These are phyloP conservation scores for Teunomyces barrocoloradensis DNA, from an alignment of 805 yeast genomes.

Conservation along the genomic window DNA sequence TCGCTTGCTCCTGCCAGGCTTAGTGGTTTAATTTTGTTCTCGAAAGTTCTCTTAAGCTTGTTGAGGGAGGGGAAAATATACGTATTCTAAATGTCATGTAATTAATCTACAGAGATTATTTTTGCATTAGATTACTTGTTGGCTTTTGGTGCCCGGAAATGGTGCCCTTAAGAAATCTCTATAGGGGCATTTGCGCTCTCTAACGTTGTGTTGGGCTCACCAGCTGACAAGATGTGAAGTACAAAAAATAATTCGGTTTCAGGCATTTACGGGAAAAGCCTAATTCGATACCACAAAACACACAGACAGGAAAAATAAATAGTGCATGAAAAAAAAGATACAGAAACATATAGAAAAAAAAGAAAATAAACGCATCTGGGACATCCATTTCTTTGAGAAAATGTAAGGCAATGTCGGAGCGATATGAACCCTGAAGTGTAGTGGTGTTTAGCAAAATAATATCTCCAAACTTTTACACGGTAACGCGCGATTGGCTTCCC, in stretches of 20 bases:
- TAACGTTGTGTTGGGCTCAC: neutral
- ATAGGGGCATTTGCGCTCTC: neutral
- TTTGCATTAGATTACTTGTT: neutral
- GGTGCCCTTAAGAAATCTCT: too few relatives aligned
- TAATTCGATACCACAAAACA: neutral
- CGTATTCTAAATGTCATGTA: too few relatives aligned
- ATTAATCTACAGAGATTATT: neutral
- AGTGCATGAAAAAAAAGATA: neutral
- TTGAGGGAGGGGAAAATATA: neutral
- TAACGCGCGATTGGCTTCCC: neutral
- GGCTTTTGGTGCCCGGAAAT: too few relatives aligned
- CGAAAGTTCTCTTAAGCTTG: neutral
- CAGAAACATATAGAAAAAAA: neutral
- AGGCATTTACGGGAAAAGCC: constrained; percentile 1
- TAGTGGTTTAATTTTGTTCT: neutral
- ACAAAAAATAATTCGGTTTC: neutral
- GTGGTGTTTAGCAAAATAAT: neutral
- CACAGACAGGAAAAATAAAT: neutral
- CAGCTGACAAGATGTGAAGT: neutral
- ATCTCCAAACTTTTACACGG: neutral
- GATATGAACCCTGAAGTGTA: neutral
- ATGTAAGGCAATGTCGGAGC: neutral
- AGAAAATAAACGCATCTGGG: neutral
- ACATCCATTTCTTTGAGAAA: neutral
- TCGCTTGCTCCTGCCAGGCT: neutral